Evolutionary conservation across 192 early-diverging fungal genomes (phyloP), one percentile per base, ranked within the genome.

Genomic region (Lunasporangiospora selenospora): DNA sequence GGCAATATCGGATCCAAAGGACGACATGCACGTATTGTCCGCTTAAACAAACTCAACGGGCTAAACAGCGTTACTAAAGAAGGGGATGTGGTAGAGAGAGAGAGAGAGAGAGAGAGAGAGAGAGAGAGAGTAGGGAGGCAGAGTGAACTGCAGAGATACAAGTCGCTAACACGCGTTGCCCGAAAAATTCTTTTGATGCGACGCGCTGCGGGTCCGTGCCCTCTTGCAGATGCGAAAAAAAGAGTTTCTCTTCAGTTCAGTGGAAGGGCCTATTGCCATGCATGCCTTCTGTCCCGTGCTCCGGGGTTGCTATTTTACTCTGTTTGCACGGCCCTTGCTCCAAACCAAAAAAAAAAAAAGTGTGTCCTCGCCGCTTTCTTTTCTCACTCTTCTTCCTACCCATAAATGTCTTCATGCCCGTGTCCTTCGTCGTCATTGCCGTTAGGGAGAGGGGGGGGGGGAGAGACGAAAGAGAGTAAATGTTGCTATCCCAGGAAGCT

Each of bases 91-190:
- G 46, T 30, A 26, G 15, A 30, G 23, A 49, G 30, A 24, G 29
- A 49, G 29, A 49, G 6, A 49, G 47, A 33, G 15, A 49, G 47
- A 49, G 18, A 26, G 21, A 16, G 23, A 27, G 52, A 53, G 52
- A 49, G 38, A 54, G 24, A 54, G n/a, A 41, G 21, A 41, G 52
- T 16, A 21, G 37, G 34, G 18, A 11, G 10, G 13, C 19, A 24
- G 26, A 13, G 38, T 32, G 37, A 21, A 29, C 12, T 12, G 53
- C 6, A 29, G 18, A 27, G 0, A 23, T 19, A 33, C 29, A n/a
- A 5, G 13, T 15, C 36, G 39, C 15, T 15, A 27, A 53, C 36
- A 53, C 27, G 47, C 8, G 39, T 23, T 40, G 23, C 9, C 12
- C 26, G 12, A 29, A 30, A 29, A 13, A 6, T 16, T 19, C 13